Base-by-base conservation (phyloP, 495 filamentous ascomycete species). In the Aspergillus homomorphus region DNA sequence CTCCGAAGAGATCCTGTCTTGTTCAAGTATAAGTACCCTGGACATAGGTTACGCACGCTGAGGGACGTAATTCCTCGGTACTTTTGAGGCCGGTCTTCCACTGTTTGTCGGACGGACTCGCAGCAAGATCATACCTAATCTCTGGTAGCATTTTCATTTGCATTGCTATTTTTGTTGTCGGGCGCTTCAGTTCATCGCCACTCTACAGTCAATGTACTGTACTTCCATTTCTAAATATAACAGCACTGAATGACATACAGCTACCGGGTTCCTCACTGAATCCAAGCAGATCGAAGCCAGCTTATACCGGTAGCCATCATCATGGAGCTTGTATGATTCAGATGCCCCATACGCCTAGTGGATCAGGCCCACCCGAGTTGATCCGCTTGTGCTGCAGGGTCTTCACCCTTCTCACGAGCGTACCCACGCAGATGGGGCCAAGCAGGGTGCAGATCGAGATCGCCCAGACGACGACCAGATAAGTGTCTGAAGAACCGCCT, bases 361-460 rank as follows among this genome's bases (percentile, higher is more conserved):
- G 72, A 64, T 77, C 71, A 3, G 41, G 16, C 1, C 63, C 67
- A n/a, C 63, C 60, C 0, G 60, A 56, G 33, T 62, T 26, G 45
- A 30, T 59, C 56, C 70, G 54, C 30, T 53, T 54, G 19, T 56
- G 23, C 56, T 77, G 74, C 15, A 78, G 57, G 28, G 49, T 71
- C 62, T 70, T 76, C 22, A 83, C 76, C 33, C 80, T 63, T 43
- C 65, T 70, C 1, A 89, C 80, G 0, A 89, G 67, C 9, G 85
- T 51, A 0, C 89, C 90, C 1, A 91, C 86, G 5, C 74, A 75
- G 1, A 91, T 66, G 0, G 89, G 89, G 0, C 89, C 89, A n/a
- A 88, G 56, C 22, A 91, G 72, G 0, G 89, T 92, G 58, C 88
- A 91, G 2, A 92, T 60, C 0, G 89, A 77, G 10, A 91, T 87